phyloP scores from a whole-genome alignment of 441 rosid genomes.

The Syzygium syzygioides region DNA sequence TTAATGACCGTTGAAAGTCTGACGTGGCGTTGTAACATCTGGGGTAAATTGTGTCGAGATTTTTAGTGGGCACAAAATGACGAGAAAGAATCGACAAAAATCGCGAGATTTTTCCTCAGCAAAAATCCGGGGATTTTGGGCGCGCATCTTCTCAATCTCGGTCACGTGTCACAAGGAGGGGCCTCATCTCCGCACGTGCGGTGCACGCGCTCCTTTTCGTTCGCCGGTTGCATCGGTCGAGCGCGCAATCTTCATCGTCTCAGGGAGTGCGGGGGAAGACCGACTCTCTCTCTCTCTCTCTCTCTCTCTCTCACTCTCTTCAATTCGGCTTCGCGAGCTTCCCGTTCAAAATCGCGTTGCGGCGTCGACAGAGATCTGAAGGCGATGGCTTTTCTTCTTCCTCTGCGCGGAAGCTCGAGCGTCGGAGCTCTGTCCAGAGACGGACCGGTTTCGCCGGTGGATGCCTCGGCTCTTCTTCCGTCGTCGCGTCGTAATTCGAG shows the following conservation, averaged over 20 bases:
- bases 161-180: not conserved
- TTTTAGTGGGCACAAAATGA: not conserved
- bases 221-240: not conserved
- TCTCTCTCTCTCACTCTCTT: not conserved
- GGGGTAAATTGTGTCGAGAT: not conserved
- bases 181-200: not conserved
- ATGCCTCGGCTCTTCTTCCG: conserved; percentile 20
- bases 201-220: not conserved
- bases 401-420: not conserved
- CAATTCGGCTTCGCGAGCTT: not conserved
- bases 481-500: not conserved
- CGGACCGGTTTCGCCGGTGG: conserved; percentile 2
- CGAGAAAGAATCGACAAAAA: not conserved
- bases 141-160: not conserved
- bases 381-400: not conserved
- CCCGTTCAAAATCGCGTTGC: not conserved
- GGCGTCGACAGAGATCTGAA: not conserved
- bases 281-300: not conserved
- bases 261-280: not conserved
- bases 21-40: not conserved
- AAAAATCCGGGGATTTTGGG: not conserved
- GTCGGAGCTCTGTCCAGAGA: conserved; percentile 1
- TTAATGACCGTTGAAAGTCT: not conserved
- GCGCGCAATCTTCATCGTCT: rapidly evolving
- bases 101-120: not conserved